Base-by-base conservation (phyloP, 1,284 basidiomycete species). In the Grifola frondosa region DNA sequence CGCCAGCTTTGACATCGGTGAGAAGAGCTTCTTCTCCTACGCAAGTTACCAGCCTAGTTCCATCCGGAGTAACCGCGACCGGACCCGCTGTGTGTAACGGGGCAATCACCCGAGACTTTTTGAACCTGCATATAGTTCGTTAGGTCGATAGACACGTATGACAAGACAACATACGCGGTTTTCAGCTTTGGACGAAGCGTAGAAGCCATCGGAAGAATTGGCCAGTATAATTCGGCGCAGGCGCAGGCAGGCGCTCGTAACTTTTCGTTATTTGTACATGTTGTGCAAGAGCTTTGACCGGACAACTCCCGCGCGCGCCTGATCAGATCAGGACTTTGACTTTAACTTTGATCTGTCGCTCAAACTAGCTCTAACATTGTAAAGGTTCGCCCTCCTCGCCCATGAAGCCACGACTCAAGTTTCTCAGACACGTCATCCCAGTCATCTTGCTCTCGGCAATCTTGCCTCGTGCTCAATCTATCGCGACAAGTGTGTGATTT, bases 1-100 rank as follows among this genome's bases (percentile, higher is more conserved):
- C 66, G 5, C 94, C 93, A 25, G 77, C 82, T 23, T 73, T 67
- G 9, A 94, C 72, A 54, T 96, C 84, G 9, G 93, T 96, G 37
- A 96, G 68, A 15, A 96, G 61, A 2, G 90, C 85, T 50, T 94
- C 84, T 58, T 97, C 91, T 38, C 81, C 84, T 37, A 98, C 81
- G 49, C 92, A 93, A 24, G 92, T 91, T 41, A 95, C 78, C 22
- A 98, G 75, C 63, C 77, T 82, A 36, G 71, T 70, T 32, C 91
- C 94, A 73, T 97, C 91, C 41, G 74, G 67, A 5, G 89, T 85
- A 31, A 93, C 70, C 9, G 91, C 81, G 26, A 94, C 84, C 6
- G 91, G 88, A 21, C 95, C 95, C 36, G 81, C 81, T 1, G 92
- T 97, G 62, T 96, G 91, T 40, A 97, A 69, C 5, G 95, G 93